These are phyloP conservation scores for Macroventuria anomochaeta DNA, from an alignment of 2,329 filamentous ascomycete species.

Conservation along the genomic window DNA sequence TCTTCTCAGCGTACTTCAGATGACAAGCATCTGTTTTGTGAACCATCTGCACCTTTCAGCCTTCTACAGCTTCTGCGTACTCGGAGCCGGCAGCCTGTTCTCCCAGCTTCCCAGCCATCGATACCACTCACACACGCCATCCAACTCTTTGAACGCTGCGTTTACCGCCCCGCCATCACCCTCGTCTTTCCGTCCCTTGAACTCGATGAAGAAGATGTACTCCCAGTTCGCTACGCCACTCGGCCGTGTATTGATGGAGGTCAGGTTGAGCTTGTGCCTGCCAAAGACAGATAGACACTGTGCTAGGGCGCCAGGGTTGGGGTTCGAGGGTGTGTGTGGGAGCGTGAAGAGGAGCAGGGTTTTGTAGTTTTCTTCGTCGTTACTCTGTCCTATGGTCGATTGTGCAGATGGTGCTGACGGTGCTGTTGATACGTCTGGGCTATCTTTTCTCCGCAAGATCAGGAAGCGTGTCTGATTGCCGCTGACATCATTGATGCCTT, in stretches of 20 bases:
- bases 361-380: constrained; percentile 56
- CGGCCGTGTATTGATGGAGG: constrained; percentile 87
- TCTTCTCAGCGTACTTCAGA: neutral
- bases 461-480: constrained; percentile 85
- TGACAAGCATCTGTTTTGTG: no score
- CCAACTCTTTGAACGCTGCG: constrained; percentile 65
- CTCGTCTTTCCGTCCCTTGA: constrained; percentile 70
- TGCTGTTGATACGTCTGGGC: constrained; percentile 2
- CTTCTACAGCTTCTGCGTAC: neutral
- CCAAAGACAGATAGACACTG: constrained; percentile 82
- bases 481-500: constrained; percentile 72
- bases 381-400: neutral
- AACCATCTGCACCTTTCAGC: no score
- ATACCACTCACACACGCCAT: constrained; percentile 64
- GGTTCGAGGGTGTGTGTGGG: constrained; percentile 82
- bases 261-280: constrained; percentile 76
- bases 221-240: constrained; percentile 78
- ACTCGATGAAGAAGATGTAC: constrained; percentile 95
- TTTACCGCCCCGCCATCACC: constrained; percentile 64
- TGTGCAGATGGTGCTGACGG: neutral
- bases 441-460: constrained; percentile 58
- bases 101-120: constrained; percentile 74
- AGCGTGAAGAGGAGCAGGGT: constrained; percentile 77
- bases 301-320: constrained; percentile 79
- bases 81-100: neutral